Conservation (phyloP, 805 yeast genomes). For the Monosporozyma unispora region DNA sequence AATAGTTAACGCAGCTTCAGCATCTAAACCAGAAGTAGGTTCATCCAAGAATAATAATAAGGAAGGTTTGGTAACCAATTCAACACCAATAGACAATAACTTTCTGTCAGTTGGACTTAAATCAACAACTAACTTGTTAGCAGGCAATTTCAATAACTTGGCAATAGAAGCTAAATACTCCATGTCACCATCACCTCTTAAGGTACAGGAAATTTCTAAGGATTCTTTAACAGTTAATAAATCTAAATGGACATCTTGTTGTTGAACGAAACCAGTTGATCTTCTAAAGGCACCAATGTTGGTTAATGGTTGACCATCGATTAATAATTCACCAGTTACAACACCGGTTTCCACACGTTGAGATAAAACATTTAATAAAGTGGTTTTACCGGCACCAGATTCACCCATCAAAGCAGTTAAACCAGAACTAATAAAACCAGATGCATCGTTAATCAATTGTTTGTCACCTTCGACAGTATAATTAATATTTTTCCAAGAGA, state of each 20-base stretch:
- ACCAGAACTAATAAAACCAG: conserved; percentile 68
- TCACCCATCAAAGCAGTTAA: conserved; percentile 54
- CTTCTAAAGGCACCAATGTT: conserved; percentile 38
- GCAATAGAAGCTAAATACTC: conserved; percentile 31
- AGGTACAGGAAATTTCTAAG: conserved; percentile 41
- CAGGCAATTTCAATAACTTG: conserved; percentile 36
- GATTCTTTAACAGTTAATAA: conserved; percentile 47
- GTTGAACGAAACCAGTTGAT: conserved; percentile 51
- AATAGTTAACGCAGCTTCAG: conserved; percentile 53
- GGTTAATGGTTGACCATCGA: conserved; percentile 43
- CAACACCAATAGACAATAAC: conserved; percentile 46
- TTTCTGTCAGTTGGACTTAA: conserved; percentile 48
- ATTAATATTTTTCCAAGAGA: conserved; percentile 54
- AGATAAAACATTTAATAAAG: conserved; percentile 45
- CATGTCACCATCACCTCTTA: conserved; percentile 34
- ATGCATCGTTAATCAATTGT: conserved; percentile 36
- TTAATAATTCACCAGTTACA: conserved; percentile 49
- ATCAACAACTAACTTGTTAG: conserved; percentile 39
- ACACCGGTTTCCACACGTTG: conserved; percentile 47
- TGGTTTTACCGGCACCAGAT: conserved; percentile 60
- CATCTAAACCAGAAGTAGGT: conserved; percentile 53
- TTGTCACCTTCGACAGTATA: conserved; percentile 38
- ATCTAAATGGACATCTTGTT: conserved; percentile 47
- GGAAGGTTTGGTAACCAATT: conserved; percentile 46
- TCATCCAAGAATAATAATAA: conserved; percentile 49